Conservation (phyloP, 1,139 yeast genomes). For the Pichia sp. region DNA sequence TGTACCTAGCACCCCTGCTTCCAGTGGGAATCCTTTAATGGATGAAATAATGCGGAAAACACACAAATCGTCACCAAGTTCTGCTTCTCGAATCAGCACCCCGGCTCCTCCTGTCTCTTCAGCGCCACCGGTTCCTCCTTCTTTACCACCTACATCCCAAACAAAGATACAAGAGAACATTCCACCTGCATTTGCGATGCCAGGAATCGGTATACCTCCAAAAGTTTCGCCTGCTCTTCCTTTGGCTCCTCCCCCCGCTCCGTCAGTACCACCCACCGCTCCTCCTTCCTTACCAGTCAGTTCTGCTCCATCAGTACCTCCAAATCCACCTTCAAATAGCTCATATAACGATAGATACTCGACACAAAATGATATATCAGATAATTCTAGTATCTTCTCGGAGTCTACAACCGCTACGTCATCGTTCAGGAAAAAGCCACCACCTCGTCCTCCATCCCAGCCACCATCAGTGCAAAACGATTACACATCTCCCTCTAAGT, state of each 20-base stretch:
- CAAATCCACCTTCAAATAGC: conserved; percentile 5
- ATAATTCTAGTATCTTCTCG: conserved; percentile 16
- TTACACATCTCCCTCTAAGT: conserved; percentile 20
- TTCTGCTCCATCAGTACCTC: conserved; percentile 2
- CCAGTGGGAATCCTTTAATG: conserved; percentile 18
- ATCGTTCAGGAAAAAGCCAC: conserved; percentile 15
- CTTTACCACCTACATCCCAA: conserved; percentile 5
- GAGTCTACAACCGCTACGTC: conserved; percentile 11
- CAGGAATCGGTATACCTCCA: conserved; percentile 29
- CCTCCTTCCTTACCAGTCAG: background rate
- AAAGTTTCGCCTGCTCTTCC: background rate
- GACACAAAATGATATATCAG: conserved; percentile 9
- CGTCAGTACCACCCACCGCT: too few relatives aligned
- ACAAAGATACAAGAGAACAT: background rate
- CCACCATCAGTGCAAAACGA: conserved; percentile 18
- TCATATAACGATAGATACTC: background rate
- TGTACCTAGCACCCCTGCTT: conserved; percentile 2
- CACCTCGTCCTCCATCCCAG: conserved; percentile 22
- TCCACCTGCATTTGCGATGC: conserved; percentile 5
- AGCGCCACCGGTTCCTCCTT: conserved; percentile 1
- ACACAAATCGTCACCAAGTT: conserved; percentile 5
- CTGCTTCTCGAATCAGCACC: conserved; percentile 4
- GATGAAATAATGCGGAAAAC: conserved; percentile 18
- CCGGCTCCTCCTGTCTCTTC: background rate
- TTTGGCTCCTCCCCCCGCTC: too few relatives aligned